Conservation (phyloP, 352 stramenopile genomes). For the Phytophthora idaei region DNA sequence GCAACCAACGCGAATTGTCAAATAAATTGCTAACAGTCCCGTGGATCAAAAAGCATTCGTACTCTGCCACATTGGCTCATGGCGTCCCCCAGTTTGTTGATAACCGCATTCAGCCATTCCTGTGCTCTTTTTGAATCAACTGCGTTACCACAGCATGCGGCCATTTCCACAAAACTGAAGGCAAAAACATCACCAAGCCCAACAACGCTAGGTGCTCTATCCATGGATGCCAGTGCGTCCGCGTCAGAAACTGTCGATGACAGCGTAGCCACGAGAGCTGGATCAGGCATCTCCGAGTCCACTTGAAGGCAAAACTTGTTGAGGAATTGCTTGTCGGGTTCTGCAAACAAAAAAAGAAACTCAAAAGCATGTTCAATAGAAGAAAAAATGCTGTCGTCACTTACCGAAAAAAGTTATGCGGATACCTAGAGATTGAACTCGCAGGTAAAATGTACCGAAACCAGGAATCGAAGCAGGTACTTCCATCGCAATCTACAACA, state of each 20-base stretch:
- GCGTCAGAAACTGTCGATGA: conserved; percentile 8
- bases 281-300: conserved; percentile 29
- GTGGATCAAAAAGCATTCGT: conserved; percentile 4
- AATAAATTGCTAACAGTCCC: background rate
- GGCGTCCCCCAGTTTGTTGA: conserved; percentile 62
- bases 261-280: conserved; percentile 13
- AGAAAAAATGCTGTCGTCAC: background rate
- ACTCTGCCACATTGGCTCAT: conserved; percentile 61
- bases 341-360: conserved; percentile 23
- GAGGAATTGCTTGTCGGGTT: conserved; percentile 63
- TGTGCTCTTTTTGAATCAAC: conserved; percentile 58
- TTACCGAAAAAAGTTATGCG: conserved; percentile 70
- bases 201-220: conserved; percentile 11
- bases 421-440: conserved; percentile 55
- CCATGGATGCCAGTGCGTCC: conserved; percentile 1
- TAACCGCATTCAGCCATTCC: conserved; percentile 58
- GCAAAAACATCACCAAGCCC: conserved; percentile 27
- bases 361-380: background rate
- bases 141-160: conserved; percentile 54
- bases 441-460: conserved; percentile 67
- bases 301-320: conserved; percentile 54
- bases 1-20: background rate
- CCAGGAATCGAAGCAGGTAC: conserved; percentile 66
- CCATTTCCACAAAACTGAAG: conserved; percentile 79
- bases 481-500: conserved; percentile 72